Conservation (phyloP, 1,284 basidiomycete genomes). For the Exsudoporus floridanus region DNA sequence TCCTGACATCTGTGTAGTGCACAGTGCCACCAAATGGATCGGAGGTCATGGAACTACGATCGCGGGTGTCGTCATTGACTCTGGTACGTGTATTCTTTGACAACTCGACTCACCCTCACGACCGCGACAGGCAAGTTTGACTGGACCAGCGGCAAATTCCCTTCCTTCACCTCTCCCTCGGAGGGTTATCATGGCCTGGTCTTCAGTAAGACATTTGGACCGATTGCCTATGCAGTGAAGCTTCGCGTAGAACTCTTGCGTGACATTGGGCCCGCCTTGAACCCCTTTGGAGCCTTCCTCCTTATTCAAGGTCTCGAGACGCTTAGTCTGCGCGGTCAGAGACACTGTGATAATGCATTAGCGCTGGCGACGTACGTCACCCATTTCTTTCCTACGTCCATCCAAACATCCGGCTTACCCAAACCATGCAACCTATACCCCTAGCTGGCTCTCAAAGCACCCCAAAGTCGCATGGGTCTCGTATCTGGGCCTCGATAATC, state of each 20-base stretch:
- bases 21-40: conserved; percentile 91
- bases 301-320: conserved; percentile 88
- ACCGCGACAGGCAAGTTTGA: conserved; percentile 69
- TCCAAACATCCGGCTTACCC: not conserved
- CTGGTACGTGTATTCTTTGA: conserved; percentile 42
- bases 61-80: conserved; percentile 79
- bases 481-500: conserved; percentile 72
- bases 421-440: not conserved
- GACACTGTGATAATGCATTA: conserved; percentile 77
- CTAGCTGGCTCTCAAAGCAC: conserved; percentile 67
- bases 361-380: conserved; percentile 59
- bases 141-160: conserved; percentile 79
- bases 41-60: conserved; percentile 89
- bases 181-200: conserved; percentile 83
- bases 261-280: conserved; percentile 74
- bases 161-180: conserved; percentile 77
- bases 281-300: conserved; percentile 82
- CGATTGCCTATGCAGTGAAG: conserved; percentile 72
- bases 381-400: not conserved
- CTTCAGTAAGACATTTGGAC: conserved; percentile 75
- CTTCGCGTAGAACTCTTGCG: conserved; percentile 75
- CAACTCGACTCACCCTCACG: not conserved
- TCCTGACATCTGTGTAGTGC: conserved; percentile 44
- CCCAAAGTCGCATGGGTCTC: conserved; percentile 78
- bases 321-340: conserved; percentile 73